These are phyloP conservation scores for Solanum peruvianum DNA, from an alignment of 257 asterid genomes.

Conservation along the genomic window DNA sequence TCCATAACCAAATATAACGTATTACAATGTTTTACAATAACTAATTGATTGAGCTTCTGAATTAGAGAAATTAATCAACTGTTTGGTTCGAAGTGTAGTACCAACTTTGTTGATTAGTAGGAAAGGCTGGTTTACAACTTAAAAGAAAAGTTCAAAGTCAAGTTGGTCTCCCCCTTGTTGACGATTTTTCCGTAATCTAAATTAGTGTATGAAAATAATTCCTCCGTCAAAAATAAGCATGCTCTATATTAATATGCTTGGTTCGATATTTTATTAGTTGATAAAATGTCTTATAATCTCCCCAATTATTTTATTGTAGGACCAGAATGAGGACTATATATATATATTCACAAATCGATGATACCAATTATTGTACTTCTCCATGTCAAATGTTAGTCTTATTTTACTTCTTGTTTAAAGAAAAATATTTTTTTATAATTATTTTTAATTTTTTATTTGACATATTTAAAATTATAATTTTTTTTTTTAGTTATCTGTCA, in stretches of 20 bases:
- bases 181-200: neutral
- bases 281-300: neutral
- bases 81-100: neutral
- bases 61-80: neutral
- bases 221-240: neutral
- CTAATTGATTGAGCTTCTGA: neutral
- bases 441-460: no score
- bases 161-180: neutral
- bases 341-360: neutral
- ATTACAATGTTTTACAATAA: neutral
- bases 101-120: neutral
- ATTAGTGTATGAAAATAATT: neutral
- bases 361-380: neutral
- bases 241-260: neutral
- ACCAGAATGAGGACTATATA: neutral
- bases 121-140: neutral
- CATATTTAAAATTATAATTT: no score
- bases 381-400: neutral
- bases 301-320: neutral
- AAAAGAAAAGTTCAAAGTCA: neutral
- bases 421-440: no score
- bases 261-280: neutral
- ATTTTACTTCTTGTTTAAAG: neutral
- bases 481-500: no score
- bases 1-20: neutral